Evolutionary conservation across 306 rosid species (phyloP).

Genomic region (Biancaea sappan): DNA sequence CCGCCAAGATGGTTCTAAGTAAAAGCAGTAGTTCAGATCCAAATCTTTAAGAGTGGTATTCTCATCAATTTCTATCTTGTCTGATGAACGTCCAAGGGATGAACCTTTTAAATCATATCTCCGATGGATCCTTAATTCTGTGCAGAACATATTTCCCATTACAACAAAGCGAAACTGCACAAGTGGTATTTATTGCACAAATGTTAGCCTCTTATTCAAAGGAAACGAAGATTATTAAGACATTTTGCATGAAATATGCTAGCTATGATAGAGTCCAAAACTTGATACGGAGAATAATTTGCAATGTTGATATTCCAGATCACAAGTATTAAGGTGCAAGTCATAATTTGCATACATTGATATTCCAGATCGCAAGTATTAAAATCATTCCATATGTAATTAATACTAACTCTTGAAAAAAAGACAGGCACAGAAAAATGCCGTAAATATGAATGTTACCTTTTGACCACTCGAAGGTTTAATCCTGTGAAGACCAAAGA

Average conservation of each 20-base stretch:
- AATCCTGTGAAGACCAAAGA: conserved; percentile 98
- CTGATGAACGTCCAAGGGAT: conserved; percentile 94
- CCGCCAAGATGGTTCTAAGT: conserved; percentile 97
- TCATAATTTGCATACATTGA: background rate
- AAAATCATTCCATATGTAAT: conserved; percentile 4
- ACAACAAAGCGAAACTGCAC: conserved; percentile 98
- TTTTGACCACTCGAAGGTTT: conserved; percentile 95
- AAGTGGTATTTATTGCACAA: conserved; percentile 25
- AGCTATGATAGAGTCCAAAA: conserved; percentile 22
- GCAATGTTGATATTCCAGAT: conserved; percentile 14
- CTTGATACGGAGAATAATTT: background rate
- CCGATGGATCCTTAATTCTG: conserved; percentile 94
- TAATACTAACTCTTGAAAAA: conserved; percentile 23
- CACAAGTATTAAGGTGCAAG: conserved; percentile 9
- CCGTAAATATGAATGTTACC: conserved; percentile 50
- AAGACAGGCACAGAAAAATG: conserved; percentile 3
- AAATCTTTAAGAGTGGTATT: conserved; percentile 95
- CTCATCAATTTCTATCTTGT: conserved; percentile 96
- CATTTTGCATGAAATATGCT: conserved; percentile 22
- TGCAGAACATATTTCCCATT: conserved; percentile 99
- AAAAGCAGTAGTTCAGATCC: conserved; percentile 84
- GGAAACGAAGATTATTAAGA: conserved; percentile 31
- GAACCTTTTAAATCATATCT: conserved; percentile 97
- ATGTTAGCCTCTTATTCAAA: conserved; percentile 38
- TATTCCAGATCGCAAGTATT: conserved; percentile 13